phyloP scores from a whole-genome alignment of 2,329 filamentous ascomycete genomes.

The Cryphonectria parasitica region DNA sequence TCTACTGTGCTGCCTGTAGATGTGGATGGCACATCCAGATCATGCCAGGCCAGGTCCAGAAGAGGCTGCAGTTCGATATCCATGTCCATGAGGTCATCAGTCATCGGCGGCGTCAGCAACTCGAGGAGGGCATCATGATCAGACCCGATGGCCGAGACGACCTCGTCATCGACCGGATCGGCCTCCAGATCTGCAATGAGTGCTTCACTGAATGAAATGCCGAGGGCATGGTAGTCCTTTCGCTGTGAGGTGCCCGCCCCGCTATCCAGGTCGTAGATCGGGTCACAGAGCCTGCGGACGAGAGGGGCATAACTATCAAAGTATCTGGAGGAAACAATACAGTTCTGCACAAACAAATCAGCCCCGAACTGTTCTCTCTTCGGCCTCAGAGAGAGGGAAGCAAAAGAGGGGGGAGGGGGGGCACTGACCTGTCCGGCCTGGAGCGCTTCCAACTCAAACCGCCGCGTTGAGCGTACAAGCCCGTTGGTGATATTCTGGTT shows the following conservation, averaged over 20 bases:
- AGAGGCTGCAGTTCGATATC: constrained; percentile 22
- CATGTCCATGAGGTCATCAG: constrained; percentile 21
- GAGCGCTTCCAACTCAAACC: constrained; percentile 56
- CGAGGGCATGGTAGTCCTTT: constrained; percentile 46
- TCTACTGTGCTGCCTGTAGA: constrained; percentile 5
- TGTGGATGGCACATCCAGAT: neutral
- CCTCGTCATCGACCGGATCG: constrained; percentile 8
- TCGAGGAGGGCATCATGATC: constrained; percentile 23
- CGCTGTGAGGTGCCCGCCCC: constrained; percentile 39
- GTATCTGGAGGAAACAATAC: constrained; percentile 41
- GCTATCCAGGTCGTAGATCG: constrained; percentile 45
- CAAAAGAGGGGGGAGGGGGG: neutral
- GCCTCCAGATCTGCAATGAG: constrained; percentile 40
- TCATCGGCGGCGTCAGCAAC: constrained; percentile 26
- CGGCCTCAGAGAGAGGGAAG: neutral
- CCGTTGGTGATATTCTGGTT: constrained; percentile 42
- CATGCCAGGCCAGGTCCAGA: neutral
- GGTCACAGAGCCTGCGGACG: constrained; percentile 48
- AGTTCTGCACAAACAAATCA: constrained; percentile 38
- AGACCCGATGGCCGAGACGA: constrained; percentile 16
- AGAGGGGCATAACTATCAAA: constrained; percentile 48
- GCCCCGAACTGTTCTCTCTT: neutral
- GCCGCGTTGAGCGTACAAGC: constrained; percentile 46
- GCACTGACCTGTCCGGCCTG: constrained; percentile 53
- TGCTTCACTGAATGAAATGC: constrained; percentile 46